Percentiles rank a stretch among this genome's conserved stretches.
phyloP scores from a whole-genome alignment of 192 early-diverging fungal genomes.

The Spinellus fusiger region DNA sequence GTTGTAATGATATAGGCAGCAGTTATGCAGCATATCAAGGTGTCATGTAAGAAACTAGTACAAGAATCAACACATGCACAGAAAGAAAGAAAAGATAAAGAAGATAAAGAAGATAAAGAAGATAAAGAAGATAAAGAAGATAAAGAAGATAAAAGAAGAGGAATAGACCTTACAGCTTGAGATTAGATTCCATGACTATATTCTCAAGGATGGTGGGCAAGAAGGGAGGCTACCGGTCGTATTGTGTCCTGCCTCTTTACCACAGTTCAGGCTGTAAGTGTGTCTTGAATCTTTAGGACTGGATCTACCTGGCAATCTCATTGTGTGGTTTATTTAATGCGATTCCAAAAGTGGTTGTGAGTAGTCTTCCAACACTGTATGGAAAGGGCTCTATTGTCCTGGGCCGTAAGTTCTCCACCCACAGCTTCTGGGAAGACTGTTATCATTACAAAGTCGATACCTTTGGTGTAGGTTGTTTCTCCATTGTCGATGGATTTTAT shows the following conservation, averaged over 20 bases:
- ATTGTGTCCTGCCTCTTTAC: conserved; percentile 51
- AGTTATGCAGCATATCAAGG: conserved; percentile 34
- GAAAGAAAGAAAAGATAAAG: too few species aligned
- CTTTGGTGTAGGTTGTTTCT: conserved; percentile 25
- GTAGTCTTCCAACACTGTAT: conserved; percentile 8
- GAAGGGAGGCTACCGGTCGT: conserved; percentile 36
- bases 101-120: too few species aligned
- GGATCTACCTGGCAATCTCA: too few species aligned
- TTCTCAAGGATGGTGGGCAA: conserved; percentile 16
- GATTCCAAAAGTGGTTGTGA: too few species aligned
- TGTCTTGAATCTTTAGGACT: too few species aligned
- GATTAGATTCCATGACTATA: conserved; percentile 16
- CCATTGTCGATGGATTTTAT: neutral
- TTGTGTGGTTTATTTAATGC: neutral
- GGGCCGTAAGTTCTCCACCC: conserved; percentile 44
- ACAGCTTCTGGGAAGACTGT: conserved; percentile 44
- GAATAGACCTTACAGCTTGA: too few species aligned
- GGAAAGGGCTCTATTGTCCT: conserved; percentile 42
- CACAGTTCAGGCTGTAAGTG: conserved; percentile 50
- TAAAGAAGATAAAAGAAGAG: too few species aligned
- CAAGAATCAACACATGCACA: too few species aligned
- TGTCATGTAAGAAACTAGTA: too few species aligned
- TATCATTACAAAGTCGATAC: conserved; percentile 29
- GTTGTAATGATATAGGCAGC: too few species aligned
- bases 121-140: too few species aligned